Evolutionary conservation across 2,329 filamentous ascomycete genomes (phyloP).

Genomic region (Verticillium tricorpus): DNA sequence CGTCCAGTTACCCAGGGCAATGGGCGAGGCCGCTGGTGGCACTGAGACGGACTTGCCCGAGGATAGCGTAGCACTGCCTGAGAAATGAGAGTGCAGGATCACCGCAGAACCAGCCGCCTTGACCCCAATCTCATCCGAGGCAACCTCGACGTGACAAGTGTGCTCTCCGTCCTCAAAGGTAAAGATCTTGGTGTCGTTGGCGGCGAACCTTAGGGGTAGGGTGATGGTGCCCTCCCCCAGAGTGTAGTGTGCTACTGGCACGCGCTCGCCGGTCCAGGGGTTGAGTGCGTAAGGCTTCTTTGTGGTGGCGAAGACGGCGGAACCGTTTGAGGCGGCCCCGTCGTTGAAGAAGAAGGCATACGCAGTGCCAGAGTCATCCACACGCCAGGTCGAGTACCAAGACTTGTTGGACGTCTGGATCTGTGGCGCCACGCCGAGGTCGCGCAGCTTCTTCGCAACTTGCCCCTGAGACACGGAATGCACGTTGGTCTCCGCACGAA

Average conservation of each 20-base stretch:
- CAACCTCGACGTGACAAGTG: not conserved
- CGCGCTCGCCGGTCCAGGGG: constrained; percentile 4
- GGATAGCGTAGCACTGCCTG: not conserved
- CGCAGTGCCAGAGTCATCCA: not conserved
- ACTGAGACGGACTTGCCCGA: not conserved
- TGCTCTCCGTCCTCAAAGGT: not conserved
- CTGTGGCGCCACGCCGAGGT: constrained; percentile 1
- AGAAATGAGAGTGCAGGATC: not conserved
- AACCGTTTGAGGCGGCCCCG: not conserved
- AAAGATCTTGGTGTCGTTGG: constrained; percentile 5
- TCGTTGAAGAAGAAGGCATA: constrained; percentile 6
- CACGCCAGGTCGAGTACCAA: constrained; percentile 6
- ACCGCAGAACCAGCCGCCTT: not conserved
- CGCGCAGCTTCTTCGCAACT: not conserved
- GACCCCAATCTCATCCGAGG: not conserved
- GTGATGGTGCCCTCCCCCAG: not conserved
- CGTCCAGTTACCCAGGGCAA: constrained; percentile 2
- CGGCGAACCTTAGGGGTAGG: constrained; percentile 1
- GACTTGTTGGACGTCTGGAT: constrained; percentile 1
- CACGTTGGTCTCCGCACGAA: not conserved
- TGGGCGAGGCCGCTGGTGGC: not conserved
- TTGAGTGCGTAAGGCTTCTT: constrained; percentile 3
- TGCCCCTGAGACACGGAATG: not conserved
- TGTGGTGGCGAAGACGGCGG: not conserved
- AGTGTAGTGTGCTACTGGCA: constrained; percentile 2